These are phyloP conservation scores for Astrothelium subdiscretum DNA, from an alignment of 495 filamentous ascomycete species.

Conservation along the genomic window DNA sequence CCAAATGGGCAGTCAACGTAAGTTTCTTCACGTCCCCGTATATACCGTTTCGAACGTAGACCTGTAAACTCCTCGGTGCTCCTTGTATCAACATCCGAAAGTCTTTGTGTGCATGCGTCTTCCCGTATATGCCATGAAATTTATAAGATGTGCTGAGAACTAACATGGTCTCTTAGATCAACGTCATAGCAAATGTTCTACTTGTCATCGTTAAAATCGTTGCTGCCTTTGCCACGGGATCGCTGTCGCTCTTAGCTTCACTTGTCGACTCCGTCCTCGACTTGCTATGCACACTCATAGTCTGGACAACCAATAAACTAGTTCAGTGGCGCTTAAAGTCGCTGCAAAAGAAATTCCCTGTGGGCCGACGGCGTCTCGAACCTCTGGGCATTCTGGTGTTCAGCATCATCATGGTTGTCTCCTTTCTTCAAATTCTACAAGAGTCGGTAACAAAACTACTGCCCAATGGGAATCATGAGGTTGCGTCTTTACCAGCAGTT, in stretches of 20 bases:
- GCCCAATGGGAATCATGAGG: constrained; percentile 25
- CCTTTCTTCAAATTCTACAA: constrained; percentile 38
- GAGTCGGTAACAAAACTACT: constrained; percentile 36
- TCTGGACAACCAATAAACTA: constrained; percentile 36
- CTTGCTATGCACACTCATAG: constrained; percentile 38
- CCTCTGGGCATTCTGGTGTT: constrained; percentile 33
- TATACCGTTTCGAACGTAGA: no score
- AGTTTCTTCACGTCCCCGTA: background rate
- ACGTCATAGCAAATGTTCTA: constrained; percentile 37
- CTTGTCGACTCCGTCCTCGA: constrained; percentile 38
- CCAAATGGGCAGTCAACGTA: constrained; percentile 42
- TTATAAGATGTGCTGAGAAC: background rate
- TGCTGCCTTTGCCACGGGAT: constrained; percentile 30
- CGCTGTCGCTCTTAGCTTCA: constrained; percentile 38
- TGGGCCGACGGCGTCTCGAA: constrained; percentile 34
- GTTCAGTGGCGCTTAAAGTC: constrained; percentile 33
- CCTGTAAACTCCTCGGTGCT: no score
- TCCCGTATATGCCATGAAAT: background rate
- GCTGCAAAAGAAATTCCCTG: constrained; percentile 33
- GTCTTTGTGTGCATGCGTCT: background rate
- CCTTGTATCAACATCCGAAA: no score
- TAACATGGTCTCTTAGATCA: constrained; percentile 19
- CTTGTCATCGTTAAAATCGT: constrained; percentile 32
- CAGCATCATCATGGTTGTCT: constrained; percentile 32
- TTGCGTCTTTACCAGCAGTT: constrained; percentile 24